Percentiles rank a stretch among this genome's conserved stretches.
These are phyloP conservation scores for Rhynchosporium agropyri DNA, from an alignment of 2,329 filamentous ascomycete species.

Conservation along the genomic window DNA sequence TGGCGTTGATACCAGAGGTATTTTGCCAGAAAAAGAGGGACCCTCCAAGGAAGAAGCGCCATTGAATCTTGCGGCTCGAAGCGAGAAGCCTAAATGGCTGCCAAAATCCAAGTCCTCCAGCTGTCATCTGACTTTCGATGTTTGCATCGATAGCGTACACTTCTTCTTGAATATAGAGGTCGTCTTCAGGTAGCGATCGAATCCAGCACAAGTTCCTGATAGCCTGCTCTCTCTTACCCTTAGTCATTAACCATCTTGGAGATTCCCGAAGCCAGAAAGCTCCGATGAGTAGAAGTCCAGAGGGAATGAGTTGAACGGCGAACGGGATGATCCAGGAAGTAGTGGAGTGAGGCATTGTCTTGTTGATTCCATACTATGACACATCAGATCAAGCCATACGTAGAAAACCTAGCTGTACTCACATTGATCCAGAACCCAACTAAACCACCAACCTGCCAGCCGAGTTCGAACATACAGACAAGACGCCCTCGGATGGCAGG, in stretches of 20 bases:
- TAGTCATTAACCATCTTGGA: conserved; percentile 69
- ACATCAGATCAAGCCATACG: neutral
- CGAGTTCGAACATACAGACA: conserved; percentile 68
- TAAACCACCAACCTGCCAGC: conserved; percentile 64
- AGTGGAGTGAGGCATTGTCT: conserved; percentile 49
- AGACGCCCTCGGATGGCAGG: conserved; percentile 66
- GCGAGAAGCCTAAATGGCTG: conserved; percentile 60
- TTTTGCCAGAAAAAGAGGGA: conserved; percentile 83
- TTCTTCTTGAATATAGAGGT: conserved; percentile 65
- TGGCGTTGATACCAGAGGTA: conserved; percentile 55
- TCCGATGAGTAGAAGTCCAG: conserved; percentile 61
- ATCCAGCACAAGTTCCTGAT: conserved; percentile 64
- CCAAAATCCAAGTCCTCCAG: conserved; percentile 74
- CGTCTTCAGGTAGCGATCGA: conserved; percentile 18
- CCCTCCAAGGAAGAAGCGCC: conserved; percentile 55
- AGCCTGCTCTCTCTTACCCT: conserved; percentile 62
- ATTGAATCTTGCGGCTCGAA: conserved; percentile 21
- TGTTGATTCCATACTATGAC: conserved; percentile 52
- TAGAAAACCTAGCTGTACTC: conserved; percentile 42
- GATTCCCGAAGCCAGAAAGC: conserved; percentile 64
- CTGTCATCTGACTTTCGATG: conserved; percentile 62
- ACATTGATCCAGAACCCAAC: conserved; percentile 67
- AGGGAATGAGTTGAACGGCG: conserved; percentile 66
- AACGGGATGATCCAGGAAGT: conserved; percentile 67
- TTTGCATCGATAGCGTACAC: conserved; percentile 70